Evolutionary conservation across 345 rosid species (phyloP), one percentile per base, ranked within the genome.

Genomic region (Passiflora organensis): DNA sequence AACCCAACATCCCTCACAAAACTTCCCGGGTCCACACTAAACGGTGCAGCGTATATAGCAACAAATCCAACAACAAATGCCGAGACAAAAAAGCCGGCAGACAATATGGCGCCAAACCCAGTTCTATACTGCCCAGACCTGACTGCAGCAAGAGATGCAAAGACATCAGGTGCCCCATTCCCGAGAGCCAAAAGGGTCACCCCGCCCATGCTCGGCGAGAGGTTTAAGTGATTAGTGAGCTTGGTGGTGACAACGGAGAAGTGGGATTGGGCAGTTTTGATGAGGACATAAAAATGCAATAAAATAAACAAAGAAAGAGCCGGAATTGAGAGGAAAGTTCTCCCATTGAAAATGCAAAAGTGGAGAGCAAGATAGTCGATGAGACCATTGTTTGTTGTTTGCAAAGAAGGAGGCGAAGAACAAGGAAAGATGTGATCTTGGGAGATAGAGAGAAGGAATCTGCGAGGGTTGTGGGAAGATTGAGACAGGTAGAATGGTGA

Each of bases 31-130:
- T 88, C 81, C 42, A 91, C 82, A 6, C 66, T 62, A 70, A 88
- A 91, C 15, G 98, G 96, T 6, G 95, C 93, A 0, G 98, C 95
- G 43, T 86, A 72, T 22, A 91, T 86, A 6, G 98, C 96, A 0
- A 91, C 98, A 36, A 91, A 86, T 0, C 96, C 98, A n/a, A 91
- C 98, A 0, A 91, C 96, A 24, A 91, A 77, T 0, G 95, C 95
- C 0, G 96, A 88, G 0, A 91, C 98, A 63, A 88, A 91, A 1
- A 96, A 75, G 0, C 98, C 98, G 0, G 96, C 98, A 0, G 98
- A 91, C 23, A 88, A 63, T 23, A 91, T 91, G 0, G 98, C 98
- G 11, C 95, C 93, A 54, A 91, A 88, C 32, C 98, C 96, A 32
- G 95, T 91, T 15, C 95, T 68, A 58, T 81, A 88, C 41, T 91